Base-by-base conservation (phyloP, 2,329 filamentous ascomycete genomes). In the Metarhizium sp. region DNA sequence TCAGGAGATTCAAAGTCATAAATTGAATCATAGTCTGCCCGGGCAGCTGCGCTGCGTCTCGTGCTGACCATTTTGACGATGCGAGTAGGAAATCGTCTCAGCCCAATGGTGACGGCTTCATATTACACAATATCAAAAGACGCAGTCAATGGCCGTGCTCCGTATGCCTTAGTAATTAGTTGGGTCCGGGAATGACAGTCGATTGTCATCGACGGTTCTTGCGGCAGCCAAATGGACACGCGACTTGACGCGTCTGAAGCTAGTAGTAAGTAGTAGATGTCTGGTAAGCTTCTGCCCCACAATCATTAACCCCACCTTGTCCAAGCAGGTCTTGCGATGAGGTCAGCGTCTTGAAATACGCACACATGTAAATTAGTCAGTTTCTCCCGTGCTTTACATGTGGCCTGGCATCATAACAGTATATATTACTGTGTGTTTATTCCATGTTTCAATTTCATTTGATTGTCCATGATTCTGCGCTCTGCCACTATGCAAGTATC, bases 21-120 rank as follows among this genome's bases (percentile, higher is more conserved):
- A 2, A 40, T 40, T 4, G 40, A 18, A 18, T 6, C 46, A 30
- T 18, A 6, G 10, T 45, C 14, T 8, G 13, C 16, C 13, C 1
- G 42, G 20, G 18, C 6, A 38, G 16, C 36, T 14, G 45, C 38
- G 5, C 18, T 20, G 10, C 46, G 52, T 45, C 54, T 52, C n/a
- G 55, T 56, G 38, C 18, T 51, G 11, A 51, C 51, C 55, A 56
- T 56, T 14, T 8, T 32, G 46, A 34, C 30, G 36, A 5, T 13
- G 30, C 29, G 40, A 43, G 14, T 34, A 16, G n/a, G 6, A 25
- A 34, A 3, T 3, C 29, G 11, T 30, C 50, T 45, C 18, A 16
- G n/a, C 16, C 36, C 6, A n/a, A 29, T 6, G 45, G 38, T 48
- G 45, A 18, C 25, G 45, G 8, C 14, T 30, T 30, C 18, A 52